Evolutionary conservation across 2,329 filamentous ascomycete genomes (phyloP), one percentile per base, ranked within the genome.

Genomic region (Ascochyta clinopodiicola): DNA sequence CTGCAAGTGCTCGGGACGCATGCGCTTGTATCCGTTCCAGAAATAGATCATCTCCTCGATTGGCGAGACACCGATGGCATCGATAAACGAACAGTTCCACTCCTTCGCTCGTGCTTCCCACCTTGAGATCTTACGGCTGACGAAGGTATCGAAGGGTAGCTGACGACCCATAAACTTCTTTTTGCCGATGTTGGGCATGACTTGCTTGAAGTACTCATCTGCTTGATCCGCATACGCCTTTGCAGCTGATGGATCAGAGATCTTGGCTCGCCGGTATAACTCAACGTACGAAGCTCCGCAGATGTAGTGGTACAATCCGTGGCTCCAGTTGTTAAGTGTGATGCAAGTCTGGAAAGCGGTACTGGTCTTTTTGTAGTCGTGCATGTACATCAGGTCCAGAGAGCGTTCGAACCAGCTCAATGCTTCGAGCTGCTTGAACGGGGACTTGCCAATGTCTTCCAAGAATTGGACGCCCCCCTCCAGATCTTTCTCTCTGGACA

Each of bases 41-140:
- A 98, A 86, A 73, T 94, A 96, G 12, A 90, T 88, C 89, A 98
- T 96, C 78, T 98, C 95, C 67, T 92, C 86, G 0, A 91, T 80
- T 0, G 95, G 95, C 56, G 88, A 90, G 3, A 91, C 82, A 0
- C 92, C 92, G 8, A 96, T 82, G 0, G 90, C 92, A 64, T 98
- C 94, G 1, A 89, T 84, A 3, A 97, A 80, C 43, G 88, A 84
- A 58, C 70, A 72, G 2, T 83, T 80, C 75, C 87, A 84, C 40
- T 84, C 80, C 68, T 88, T 88, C 4, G 90, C 87, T 21, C 92
- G 83, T 27, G 87, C 86, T 68, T 96, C 89, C 93, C 93, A 97
- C 75, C 96, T 96, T 50, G 86, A 82, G 13, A 98, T 77, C 78
- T 96, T 98, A 54, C 92, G 87, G 47, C 85, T 81, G 12, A 95